phyloP scores from a whole-genome alignment of 1,284 basidiomycete species.

The Cerioporus squamosus region DNA sequence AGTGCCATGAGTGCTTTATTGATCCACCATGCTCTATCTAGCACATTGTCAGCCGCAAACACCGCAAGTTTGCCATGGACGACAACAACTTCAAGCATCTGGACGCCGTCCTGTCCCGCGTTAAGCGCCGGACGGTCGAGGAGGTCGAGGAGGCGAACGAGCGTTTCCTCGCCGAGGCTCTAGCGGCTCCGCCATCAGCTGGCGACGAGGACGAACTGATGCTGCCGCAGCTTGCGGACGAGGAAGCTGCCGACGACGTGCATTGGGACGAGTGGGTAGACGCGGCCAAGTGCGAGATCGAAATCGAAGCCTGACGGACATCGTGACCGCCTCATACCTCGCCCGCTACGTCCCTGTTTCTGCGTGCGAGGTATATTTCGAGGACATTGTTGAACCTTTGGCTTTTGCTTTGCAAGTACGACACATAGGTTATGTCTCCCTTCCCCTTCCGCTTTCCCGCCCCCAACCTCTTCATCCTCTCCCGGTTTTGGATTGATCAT shows the following conservation, averaged over 20 bases:
- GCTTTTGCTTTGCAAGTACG: background rate
- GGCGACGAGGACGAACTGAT: slow-evolving; percentile 20
- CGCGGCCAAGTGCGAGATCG: slow-evolving; percentile 15
- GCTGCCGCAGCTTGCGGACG: slow-evolving; percentile 18
- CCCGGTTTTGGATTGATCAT: slow-evolving; percentile 10
- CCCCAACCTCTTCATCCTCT: too few relatives aligned
- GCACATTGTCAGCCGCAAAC: slow-evolving; percentile 82
- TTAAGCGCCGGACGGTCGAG: slow-evolving; percentile 65
- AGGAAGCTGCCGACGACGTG: slow-evolving; percentile 26
- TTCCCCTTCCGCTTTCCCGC: background rate
- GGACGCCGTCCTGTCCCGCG: slow-evolving; percentile 78
- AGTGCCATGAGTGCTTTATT: too few relatives aligned
- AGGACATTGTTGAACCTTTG: background rate
- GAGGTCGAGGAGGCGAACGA: slow-evolving; percentile 41
- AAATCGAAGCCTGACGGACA: background rate
- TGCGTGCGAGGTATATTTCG: background rate
- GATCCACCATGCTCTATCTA: slow-evolving; percentile 36
- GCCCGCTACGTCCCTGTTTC: background rate
- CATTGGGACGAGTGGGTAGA: slow-evolving; percentile 37
- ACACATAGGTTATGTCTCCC: background rate
- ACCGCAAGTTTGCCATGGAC: slow-evolving; percentile 87
- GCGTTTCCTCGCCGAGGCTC: slow-evolving; percentile 8
- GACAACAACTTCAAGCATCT: slow-evolving; percentile 83
- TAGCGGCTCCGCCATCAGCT: slow-evolving; percentile 11
- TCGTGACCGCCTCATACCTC: background rate